Conservation (phyloP, 345 rosid species). For the Moringa oleifera region DNA sequence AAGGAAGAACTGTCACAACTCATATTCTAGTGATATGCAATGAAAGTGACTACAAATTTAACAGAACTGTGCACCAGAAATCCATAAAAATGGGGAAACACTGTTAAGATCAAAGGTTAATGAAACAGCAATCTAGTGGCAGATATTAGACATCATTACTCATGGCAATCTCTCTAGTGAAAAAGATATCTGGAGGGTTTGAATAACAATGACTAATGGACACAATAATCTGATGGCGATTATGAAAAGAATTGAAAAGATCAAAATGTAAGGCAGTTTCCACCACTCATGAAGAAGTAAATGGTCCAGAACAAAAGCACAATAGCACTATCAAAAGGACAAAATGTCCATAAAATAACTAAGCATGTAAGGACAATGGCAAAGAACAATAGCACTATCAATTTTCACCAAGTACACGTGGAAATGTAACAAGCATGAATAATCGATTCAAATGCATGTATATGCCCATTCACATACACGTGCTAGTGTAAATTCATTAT, state of each 20-base stretch:
- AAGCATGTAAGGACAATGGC: too few species aligned
- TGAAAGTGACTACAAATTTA: background rate
- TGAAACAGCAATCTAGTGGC: background rate
- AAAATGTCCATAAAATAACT: too few species aligned
- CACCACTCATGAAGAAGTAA: too few species aligned
- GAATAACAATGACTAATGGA: background rate
- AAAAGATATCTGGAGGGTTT: background rate
- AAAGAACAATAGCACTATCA: too few species aligned
- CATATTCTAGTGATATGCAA: background rate
- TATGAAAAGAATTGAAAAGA: background rate
- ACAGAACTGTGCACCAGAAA: background rate
- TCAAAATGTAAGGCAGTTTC: too few species aligned
- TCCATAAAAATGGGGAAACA: background rate
- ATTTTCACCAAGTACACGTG: too few species aligned
- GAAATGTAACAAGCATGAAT: too few species aligned
- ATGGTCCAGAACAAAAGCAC: too few species aligned
- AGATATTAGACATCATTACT: background rate
- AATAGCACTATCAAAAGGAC: too few species aligned
- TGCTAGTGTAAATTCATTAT: too few species aligned
- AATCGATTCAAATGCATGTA: too few species aligned
- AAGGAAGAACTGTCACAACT: conserved; percentile 2
- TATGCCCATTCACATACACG: too few species aligned
- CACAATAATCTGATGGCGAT: background rate
- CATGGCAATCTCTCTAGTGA: background rate
- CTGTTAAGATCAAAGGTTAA: background rate